Evolutionary conservation across 2,329 filamentous ascomycete species (phyloP), one percentile per base, ranked within the genome.

Genomic region (Penicillium sp.): DNA sequence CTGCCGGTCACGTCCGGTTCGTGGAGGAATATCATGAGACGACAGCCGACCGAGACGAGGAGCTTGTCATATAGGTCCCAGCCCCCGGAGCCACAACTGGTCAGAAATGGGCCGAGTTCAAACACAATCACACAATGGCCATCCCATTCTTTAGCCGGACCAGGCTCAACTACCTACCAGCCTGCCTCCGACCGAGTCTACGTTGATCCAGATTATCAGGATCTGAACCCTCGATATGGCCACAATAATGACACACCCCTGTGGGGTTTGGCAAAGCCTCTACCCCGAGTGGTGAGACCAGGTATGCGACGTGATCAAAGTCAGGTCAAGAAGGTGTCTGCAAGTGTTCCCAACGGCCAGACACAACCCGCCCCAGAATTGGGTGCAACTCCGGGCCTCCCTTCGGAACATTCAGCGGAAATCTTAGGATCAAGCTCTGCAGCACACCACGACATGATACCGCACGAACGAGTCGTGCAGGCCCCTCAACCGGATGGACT

Each of bases 201-300:
- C 24, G 5, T 38, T 13, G 13, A 38, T 13, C 36, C 18, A 4
- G 36, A 38, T 12, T 38, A 38, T 24, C 36, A 38, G 24, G 1
- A 4, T 9, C 18, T 18, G 2, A 78, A 79, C 46, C 76, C 76
- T 2, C 70, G 72, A 36, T 78, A 78, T 47, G 75, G 74, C 25
- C 69, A 75, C 46, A 65, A 72, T n/a, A 62, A 68, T 1, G 70
- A 74, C 4, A 53, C 55, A 5, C 76, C 76, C 3, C 66, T 78
- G 36, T 79, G 76, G 70, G 71, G 75, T 51, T 57, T 79, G 33
- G 75, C 74, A 1, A 72, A 76, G 51, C 75, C 76, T 1, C 61
- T 78, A 5, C 76, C 76, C 9, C 73, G 73, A 46, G 75, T 78
- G 0, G 66, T 79, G 13, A 67, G 76, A 25, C 68, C 70, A 5